phyloP scores from a whole-genome alignment of 345 rosid species.

The Lenwebbia sp. region DNA sequence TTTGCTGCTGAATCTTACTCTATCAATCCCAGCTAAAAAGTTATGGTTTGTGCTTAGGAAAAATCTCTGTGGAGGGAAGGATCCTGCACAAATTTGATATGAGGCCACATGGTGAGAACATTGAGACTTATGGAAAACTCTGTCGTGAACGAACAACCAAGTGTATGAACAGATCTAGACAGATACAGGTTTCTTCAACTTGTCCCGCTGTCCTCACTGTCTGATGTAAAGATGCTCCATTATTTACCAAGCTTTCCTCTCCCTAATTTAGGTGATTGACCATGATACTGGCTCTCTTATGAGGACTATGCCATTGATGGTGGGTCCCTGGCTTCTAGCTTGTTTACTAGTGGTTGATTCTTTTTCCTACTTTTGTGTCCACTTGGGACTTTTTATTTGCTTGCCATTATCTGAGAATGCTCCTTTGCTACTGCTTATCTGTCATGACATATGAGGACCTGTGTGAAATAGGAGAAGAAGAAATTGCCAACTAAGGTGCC shows the following conservation, averaged over 20 bases:
- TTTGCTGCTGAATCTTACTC: background rate
- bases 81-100: slow-evolving; percentile 73
- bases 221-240: background rate
- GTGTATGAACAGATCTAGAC: slow-evolving; percentile 59
- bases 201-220: background rate
- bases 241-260: background rate
- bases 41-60: background rate
- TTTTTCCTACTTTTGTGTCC: background rate
- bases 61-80: slow-evolving; percentile 58
- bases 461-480: slow-evolving; percentile 54
- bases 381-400: background rate
- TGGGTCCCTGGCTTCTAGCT: background rate
- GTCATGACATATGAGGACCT: background rate
- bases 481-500: slow-evolving; percentile 39
- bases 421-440: background rate
- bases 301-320: slow-evolving; percentile 75
- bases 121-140: slow-evolving; percentile 66
- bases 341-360: background rate
- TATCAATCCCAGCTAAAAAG: background rate
- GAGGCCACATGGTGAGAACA: slow-evolving; percentile 67
- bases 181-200: slow-evolving; percentile 46
- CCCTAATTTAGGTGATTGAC: slow-evolving; percentile 55
- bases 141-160: slow-evolving; percentile 76
- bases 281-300: slow-evolving; percentile 65
- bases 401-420: background rate